Conservation (phyloP, 1,139 yeast genomes). For the Yamadazyma buinensis region DNA sequence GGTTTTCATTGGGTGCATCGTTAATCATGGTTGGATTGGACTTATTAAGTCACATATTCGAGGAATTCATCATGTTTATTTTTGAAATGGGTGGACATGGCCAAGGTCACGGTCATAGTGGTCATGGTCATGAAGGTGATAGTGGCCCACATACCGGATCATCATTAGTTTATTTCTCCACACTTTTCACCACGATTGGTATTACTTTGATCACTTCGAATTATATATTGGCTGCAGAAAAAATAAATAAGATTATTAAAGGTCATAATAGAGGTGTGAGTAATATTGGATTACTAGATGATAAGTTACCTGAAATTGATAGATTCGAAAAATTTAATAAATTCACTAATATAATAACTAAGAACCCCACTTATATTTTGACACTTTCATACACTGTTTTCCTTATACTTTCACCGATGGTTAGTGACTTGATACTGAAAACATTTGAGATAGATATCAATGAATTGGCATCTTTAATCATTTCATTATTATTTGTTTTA, state of each 20-base stretch:
- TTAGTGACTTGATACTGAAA: constrained; percentile 27
- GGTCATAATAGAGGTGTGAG: constrained; percentile 14
- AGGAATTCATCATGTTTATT: constrained; percentile 58
- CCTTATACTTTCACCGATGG: constrained; percentile 29
- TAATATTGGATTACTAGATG: constrained; percentile 13
- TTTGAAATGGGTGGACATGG: constrained; percentile 36
- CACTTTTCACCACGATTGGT: constrained; percentile 24
- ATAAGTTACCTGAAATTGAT: constrained; percentile 7
- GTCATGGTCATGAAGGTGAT: constrained; percentile 43
- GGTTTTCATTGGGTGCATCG: constrained; percentile 83
- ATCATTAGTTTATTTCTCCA: constrained; percentile 23
- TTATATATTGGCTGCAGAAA: constrained; percentile 31
- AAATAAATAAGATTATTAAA: constrained; percentile 32
- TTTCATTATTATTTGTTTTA: constrained; percentile 47
- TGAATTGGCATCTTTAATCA: constrained; percentile 47
- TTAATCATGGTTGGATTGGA: constrained; percentile 90
- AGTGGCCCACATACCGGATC: constrained; percentile 10
- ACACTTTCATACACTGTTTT: constrained; percentile 54
- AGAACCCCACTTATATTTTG: constrained; percentile 60
- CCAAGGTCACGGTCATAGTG: constrained; percentile 52
- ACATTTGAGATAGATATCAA: constrained; percentile 37
- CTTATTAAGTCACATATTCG: constrained; percentile 76
- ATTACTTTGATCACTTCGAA: constrained; percentile 37
- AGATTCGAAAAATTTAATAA: constrained; percentile 11
- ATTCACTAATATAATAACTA: constrained; percentile 20